phyloP scores from a whole-genome alignment of 768 basidiomycete species.

The Clitopilus hobsonii region DNA sequence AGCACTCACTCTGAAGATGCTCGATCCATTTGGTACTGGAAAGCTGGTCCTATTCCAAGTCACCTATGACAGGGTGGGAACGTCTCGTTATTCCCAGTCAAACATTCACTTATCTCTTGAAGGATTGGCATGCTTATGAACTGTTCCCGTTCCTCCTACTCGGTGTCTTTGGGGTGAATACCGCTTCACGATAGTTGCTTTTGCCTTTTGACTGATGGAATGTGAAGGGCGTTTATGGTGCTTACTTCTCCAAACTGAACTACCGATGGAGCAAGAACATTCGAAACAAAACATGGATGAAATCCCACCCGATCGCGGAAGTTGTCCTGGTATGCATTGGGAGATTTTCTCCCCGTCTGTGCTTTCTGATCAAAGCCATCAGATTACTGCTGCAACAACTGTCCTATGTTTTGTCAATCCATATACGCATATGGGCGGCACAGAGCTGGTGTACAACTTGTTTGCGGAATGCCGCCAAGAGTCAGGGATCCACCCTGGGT shows the following conservation, averaged over 20 bases:
- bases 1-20: constrained; percentile 86
- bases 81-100: background rate
- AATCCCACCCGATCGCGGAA: constrained; percentile 74
- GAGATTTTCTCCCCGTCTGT: background rate
- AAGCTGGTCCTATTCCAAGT: constrained; percentile 92
- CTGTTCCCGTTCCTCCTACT: constrained; percentile 80
- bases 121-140: constrained; percentile 95
- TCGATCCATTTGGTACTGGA: constrained; percentile 94
- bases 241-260: constrained; percentile 89
- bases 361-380: constrained; percentile 4
- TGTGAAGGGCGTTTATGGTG: constrained; percentile 85
- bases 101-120: constrained; percentile 2
- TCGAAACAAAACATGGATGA: constrained; percentile 78
- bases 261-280: constrained; percentile 83
- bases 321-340: constrained; percentile 63
- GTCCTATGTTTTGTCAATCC: constrained; percentile 82
- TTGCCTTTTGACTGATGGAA: constrained; percentile 4
- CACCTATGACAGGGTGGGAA: constrained; percentile 72
- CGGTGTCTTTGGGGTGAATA: constrained; percentile 81
- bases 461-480: constrained; percentile 79
- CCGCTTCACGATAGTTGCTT: background rate
- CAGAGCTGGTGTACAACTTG: constrained; percentile 89
- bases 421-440: constrained; percentile 90
- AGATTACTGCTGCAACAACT: constrained; percentile 80
- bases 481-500: constrained; percentile 48